Evolutionary conservation across 2,329 filamentous ascomycete genomes (phyloP), one percentile per base, ranked within the genome.

Genomic region (Huntiella decipiens): DNA sequence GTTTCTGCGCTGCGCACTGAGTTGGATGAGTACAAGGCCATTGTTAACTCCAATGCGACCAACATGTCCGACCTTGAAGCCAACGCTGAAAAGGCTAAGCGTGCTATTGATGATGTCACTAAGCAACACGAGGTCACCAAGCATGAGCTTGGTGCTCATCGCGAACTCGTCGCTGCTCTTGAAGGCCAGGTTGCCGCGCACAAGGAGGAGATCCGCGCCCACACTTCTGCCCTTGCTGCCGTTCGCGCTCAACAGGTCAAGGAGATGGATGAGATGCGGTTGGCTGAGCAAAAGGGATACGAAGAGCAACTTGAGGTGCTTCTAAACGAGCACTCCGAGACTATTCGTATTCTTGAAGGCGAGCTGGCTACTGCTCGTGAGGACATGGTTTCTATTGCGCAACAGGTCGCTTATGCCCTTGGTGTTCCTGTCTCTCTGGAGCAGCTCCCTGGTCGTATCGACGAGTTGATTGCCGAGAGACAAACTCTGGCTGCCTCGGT

Each of bases 21-120:
- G 57, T 79, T 95, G 45, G 77, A 87, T 44, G 77, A 85, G 56
- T 86, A 93, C 63, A 87, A 82, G 62, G 64, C 70, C 3, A 73
- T 82, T 34, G 79, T 92, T 54, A 70, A 72, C 51, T 70, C 66
- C 52, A 83, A 87, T 54, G 67, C 76, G 10, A 58, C 70, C 35
- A 82, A 78, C 54, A 77, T 94, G 28, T 68, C 76, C 3, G 73
- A 82, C 52, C 68, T 94, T 11, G 85, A 94, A 60, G 64, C 77
- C 52, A 73, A 79, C 3, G 80, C 92, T 56, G 60, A 71, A 31
- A 68, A 70, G 19, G 73, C 81, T 43, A 73, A 76, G 54, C 41
- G 19, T 33, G 36, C 31, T 15, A 32, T 44, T 28, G 13, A 28
- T 38, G 32, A 31, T 5, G 62, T 70, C 40, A 8, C 28, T n/a